Base-by-base conservation (phyloP, 2,329 filamentous ascomycete genomes). In the Diaporthe sp. region DNA sequence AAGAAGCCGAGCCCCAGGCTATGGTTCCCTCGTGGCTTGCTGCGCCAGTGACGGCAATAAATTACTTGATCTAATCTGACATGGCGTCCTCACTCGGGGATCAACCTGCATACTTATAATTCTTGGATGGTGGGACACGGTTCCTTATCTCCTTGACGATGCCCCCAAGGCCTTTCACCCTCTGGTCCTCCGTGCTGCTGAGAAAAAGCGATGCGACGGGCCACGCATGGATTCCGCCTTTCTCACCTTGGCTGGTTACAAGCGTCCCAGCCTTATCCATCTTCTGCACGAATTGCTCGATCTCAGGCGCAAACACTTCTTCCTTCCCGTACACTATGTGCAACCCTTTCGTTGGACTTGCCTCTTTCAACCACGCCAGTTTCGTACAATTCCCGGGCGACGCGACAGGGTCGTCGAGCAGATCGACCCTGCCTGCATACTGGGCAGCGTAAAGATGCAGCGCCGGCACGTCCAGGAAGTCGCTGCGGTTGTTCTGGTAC, bases 161-260 rank as follows among this genome's bases (percentile, higher is more conserved):
- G 68, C 78, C 78, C 73, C 80, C 81, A 77, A 93, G 81, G 4
- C 91, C 90, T 77, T 87, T 86, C 73, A 90, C 81, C 73, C 91
- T 87, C 80, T 87, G 84, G 47, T 87, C 84, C n/a, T 82, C 81
- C 37, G 86, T 86, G 63, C 83, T 85, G 60, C 89, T 87, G 39
- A 92, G 82, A 80, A 91, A 91, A n/a, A 91, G 80, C 63, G 87
- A 87, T 13, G 93, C 93, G 28, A 97, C 92, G 0, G 94, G 94
- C 95, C 95, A 97, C 15, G 93, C 94, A 83, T 97, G 95, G 75
- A 97, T 92, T 3, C 91, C 92, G 20, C 90, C 92, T 39, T 87
- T 84, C 78, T 94, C 91, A 80, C 91, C 90, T 79, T 90, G 86
- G 73, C 87, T 87, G 72, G 88, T 86, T n/a, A 93, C 87, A 51